These are phyloP conservation scores for Pterocarpus santalinus DNA, from an alignment of 306 rosid species.

Conservation along the genomic window DNA sequence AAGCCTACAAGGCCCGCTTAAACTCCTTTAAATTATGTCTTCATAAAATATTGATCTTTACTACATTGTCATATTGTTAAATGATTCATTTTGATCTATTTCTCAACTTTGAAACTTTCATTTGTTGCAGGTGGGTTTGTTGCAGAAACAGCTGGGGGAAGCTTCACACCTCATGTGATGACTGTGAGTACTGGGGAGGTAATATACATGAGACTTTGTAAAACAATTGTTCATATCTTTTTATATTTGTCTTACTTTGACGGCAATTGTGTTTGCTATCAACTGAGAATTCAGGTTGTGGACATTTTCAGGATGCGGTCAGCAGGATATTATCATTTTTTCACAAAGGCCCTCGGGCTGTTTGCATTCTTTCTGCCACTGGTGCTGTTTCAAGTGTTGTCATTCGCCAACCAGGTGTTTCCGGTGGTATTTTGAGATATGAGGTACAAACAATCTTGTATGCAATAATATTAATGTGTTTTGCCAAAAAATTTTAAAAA, in stretches of 20 bases:
- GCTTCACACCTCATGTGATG: conserved; percentile 56
- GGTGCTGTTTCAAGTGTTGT: conserved; percentile 55
- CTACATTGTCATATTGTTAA: neutral
- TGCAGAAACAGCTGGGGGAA: conserved; percentile 61
- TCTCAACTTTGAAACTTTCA: conserved; percentile 23
- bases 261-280: neutral
- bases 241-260: neutral
- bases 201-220: neutral
- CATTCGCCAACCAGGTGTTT: conserved; percentile 40
- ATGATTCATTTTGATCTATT: conserved; percentile 8
- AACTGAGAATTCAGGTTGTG: neutral
- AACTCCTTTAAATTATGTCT: too few relatives aligned
- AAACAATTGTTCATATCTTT: neutral
- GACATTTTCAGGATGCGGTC: conserved; percentile 57
- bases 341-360: conserved; percentile 15
- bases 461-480: neutral
- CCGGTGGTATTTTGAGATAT: conserved; percentile 37
- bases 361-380: conserved; percentile 61
- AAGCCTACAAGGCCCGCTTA: too few relatives aligned
- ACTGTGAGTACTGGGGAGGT: conserved; percentile 63
- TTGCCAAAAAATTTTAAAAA: too few relatives aligned
- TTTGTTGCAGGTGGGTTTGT: conserved; percentile 52
- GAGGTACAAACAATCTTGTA: conserved; percentile 54
- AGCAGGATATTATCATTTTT: conserved; percentile 38
- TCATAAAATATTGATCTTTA: too few relatives aligned